Conservation (phyloP, 306 rosid species). For the Quercus glauca region DNA sequence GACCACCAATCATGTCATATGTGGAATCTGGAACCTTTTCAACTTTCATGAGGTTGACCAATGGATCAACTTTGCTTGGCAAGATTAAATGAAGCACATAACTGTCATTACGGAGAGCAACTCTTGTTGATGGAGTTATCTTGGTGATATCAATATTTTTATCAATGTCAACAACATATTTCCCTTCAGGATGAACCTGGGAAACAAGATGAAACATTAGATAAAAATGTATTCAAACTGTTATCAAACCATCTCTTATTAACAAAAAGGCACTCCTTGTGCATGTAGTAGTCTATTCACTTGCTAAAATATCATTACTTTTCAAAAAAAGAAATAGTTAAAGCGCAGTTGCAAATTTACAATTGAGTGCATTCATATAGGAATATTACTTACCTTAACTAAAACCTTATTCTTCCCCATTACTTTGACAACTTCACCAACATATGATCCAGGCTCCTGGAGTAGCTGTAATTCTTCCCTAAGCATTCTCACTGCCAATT, state of each 20-base stretch:
- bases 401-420: conserved; percentile 98
- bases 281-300: too few species aligned
- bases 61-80: conserved; percentile 99
- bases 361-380: not conserved
- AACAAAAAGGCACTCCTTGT: not conserved
- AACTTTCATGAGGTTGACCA: conserved; percentile 98
- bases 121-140: conserved; percentile 96
- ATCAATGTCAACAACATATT: conserved; percentile 95
- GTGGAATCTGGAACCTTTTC: conserved; percentile 99
- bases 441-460: conserved; percentile 98
- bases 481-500: conserved; percentile 91
- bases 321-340: not conserved
- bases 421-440: conserved; percentile 97
- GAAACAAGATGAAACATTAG: not conserved
- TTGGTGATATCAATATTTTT: conserved; percentile 91
- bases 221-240: not conserved
- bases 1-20: conserved; percentile 99
- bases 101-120: conserved; percentile 98
- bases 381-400: conserved; percentile 64
- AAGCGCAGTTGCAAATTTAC: not conserved
- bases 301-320: too few species aligned
- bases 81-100: conserved; percentile 91
- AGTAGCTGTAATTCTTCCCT: conserved; percentile 97
- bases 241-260: not conserved
- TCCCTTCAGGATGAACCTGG: conserved; percentile 99